Base-by-base conservation (phyloP, 164 flowering plant species). In the Cinnamomum chago region DNA sequence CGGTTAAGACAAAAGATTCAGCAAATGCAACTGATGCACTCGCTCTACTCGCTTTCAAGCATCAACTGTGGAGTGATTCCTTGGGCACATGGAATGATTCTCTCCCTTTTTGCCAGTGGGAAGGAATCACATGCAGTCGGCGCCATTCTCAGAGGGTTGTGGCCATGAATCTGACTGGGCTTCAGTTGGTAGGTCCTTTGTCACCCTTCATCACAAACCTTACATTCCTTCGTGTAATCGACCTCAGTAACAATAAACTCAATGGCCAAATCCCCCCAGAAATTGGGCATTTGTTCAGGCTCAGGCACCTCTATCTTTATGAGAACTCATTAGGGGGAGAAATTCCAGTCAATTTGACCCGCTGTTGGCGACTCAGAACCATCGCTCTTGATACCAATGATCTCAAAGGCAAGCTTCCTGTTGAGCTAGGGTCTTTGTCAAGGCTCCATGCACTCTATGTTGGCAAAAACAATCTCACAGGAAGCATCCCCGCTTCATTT, bases 171-270 rank as follows among this genome's bases (percentile, higher is more conserved):
- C 76, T 86, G 20, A 13, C 33, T 4, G 10, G 35, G 28, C 71
- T 60, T 0, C 27, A 71, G 1, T 30, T 87, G 12, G 18, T 50
- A 0, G 88, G 88, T 9, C 0, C 81, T 23, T 64, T 87, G 15
- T 76, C 75, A 69, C 85, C 90, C 2, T 70, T 72, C 18, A 68
- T 86, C 6, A 83, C 80, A 11, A 87, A 87, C 22, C 82, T 87
- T 55, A 78, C 87, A 15, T 83, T 80, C 71, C 88, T 87, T 3
- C 20, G 50, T 14, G 71, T 73, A 23, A 81, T 87, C 50, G 68
- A 83, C 9, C 82, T 88, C 3, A 80, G 78, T 30, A 50, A 75
- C 50, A 87, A 87, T 74, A 50, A 35, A 6, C 71, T 87, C 0
- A 17, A 12, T 1, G 88, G 88, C 10, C 3, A 65, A 14, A 17